Evolutionary conservation across 83 land plant species (phyloP).

Genomic region (Larix sibirica): DNA sequence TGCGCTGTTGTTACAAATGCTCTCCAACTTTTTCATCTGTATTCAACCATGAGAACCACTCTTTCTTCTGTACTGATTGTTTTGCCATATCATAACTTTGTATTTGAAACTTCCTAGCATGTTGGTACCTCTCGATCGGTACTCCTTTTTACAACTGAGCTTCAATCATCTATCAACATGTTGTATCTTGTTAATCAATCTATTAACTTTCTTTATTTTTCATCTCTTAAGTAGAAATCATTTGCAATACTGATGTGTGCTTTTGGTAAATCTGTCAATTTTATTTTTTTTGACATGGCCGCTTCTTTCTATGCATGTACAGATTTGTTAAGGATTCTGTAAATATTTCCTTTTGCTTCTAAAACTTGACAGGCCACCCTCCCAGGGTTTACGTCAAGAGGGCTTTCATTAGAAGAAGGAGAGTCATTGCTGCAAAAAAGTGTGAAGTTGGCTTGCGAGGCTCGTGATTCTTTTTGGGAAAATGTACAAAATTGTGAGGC

Average conservation of each 20-base stretch:
- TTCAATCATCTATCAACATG: background rate
- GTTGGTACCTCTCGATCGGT: background rate
- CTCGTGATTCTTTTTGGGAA: slow-evolving; percentile 72
- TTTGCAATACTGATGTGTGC: too few species aligned
- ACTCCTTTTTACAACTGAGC: background rate
- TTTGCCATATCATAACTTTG: too few species aligned
- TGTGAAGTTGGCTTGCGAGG: slow-evolving; percentile 84
- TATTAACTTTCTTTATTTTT: background rate
- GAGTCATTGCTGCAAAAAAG: slow-evolving; percentile 77
- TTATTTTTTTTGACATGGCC: too few species aligned
- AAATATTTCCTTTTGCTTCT: background rate
- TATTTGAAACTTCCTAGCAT: too few species aligned
- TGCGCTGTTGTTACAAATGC: background rate
- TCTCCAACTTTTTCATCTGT: background rate
- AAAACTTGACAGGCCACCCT: slow-evolving; percentile 75
- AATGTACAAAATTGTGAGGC: slow-evolving; percentile 23
- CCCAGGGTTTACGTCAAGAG: slow-evolving; percentile 83
- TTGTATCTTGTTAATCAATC: background rate
- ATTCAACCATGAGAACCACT: background rate
- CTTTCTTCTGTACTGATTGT: too few species aligned
- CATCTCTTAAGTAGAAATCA: too few species aligned
- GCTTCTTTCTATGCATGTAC: background rate
- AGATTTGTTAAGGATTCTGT: background rate
- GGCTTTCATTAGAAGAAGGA: slow-evolving; percentile 65
- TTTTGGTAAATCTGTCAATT: too few species aligned